phyloP scores from a whole-genome alignment of 441 rosid genomes.

The Jatropha podagrica region DNA sequence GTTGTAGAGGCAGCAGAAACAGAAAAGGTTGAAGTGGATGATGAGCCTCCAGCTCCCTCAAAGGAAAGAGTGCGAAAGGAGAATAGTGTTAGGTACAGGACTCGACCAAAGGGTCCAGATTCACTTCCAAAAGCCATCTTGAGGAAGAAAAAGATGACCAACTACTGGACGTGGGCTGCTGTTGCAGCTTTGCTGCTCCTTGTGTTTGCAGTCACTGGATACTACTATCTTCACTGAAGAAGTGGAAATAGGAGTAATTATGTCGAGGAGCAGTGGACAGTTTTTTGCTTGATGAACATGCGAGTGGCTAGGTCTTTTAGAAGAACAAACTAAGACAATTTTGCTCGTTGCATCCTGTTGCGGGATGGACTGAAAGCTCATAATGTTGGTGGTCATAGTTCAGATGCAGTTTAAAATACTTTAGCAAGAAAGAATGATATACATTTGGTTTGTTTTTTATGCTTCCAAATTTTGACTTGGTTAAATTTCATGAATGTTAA shows the following conservation, averaged over 20 bases:
- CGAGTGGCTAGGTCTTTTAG: constrained; percentile 32
- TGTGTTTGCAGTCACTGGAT: constrained; percentile 38
- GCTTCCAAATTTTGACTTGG: constrained; percentile 31
- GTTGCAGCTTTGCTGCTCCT: constrained; percentile 36
- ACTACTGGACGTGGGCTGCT: constrained; percentile 68
- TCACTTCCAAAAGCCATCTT: constrained; percentile 62
- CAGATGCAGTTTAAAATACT: constrained; percentile 15
- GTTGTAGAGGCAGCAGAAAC: constrained; percentile 39
- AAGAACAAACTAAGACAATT: constrained; percentile 23
- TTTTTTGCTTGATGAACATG: constrained; percentile 22
- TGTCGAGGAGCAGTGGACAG: constrained; percentile 16
- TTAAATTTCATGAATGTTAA: neutral
- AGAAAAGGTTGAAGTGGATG: constrained; percentile 45
- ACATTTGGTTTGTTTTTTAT: constrained; percentile 22
- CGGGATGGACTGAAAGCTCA: constrained; percentile 48
- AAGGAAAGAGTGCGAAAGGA: constrained; percentile 52
- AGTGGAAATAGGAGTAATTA: neutral
- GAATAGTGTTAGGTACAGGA: constrained; percentile 43
- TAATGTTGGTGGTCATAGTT: constrained; percentile 30
- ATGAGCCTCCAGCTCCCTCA: constrained; percentile 35
- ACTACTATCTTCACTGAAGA: constrained; percentile 37
- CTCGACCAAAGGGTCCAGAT: constrained; percentile 50
- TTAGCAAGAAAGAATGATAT: constrained; percentile 14
- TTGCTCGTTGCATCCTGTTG: constrained; percentile 45
- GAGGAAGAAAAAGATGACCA: constrained; percentile 64